phyloP scores from a whole-genome alignment of 495 filamentous ascomycete species.

The Aspergillus incahuasiensis region DNA sequence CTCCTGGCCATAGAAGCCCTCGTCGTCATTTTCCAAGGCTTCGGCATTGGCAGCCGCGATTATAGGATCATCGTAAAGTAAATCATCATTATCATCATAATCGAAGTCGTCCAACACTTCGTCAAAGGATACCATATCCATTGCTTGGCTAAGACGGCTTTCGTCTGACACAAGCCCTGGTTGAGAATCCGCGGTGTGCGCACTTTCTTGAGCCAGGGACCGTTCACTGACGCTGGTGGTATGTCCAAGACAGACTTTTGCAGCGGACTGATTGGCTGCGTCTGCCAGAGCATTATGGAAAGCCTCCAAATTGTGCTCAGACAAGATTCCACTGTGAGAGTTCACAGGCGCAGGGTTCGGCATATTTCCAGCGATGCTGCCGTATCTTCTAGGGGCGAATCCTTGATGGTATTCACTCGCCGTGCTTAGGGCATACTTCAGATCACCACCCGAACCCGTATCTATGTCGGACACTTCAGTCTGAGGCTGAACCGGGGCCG shows the following conservation, averaged over 20 bases:
- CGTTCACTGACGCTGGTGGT: conserved; percentile 40
- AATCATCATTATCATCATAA: conserved; percentile 55
- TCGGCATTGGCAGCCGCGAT: conserved; percentile 94
- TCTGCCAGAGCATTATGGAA: conserved; percentile 79
- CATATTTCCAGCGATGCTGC: conserved; percentile 26
- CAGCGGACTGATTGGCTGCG: conserved; percentile 69
- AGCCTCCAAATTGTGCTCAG: conserved; percentile 59
- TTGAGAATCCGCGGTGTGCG: conserved; percentile 42
- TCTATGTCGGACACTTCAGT: conserved; percentile 3
- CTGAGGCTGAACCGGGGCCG: not conserved
- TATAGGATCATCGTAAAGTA: conserved; percentile 77
- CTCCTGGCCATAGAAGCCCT: conserved; percentile 92
- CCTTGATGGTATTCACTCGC: conserved; percentile 34
- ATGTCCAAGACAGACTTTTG: conserved; percentile 63
- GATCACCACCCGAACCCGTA: conserved; percentile 7
- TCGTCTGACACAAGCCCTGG: conserved; percentile 46
- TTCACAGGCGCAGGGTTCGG: conserved; percentile 28
- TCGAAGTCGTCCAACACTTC: conserved; percentile 52
- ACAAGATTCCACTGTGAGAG: conserved; percentile 39
- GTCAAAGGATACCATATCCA: conserved; percentile 32
- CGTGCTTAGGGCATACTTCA: conserved; percentile 41
- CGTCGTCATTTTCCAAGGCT: conserved; percentile 83
- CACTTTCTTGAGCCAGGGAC: conserved; percentile 36
- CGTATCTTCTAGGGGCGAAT: conserved; percentile 20
- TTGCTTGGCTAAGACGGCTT: conserved; percentile 39